These are phyloP conservation scores for Besnoitia besnoiti DNA, from an alignment of 169 alveolate species.

Conservation along the genomic window DNA sequence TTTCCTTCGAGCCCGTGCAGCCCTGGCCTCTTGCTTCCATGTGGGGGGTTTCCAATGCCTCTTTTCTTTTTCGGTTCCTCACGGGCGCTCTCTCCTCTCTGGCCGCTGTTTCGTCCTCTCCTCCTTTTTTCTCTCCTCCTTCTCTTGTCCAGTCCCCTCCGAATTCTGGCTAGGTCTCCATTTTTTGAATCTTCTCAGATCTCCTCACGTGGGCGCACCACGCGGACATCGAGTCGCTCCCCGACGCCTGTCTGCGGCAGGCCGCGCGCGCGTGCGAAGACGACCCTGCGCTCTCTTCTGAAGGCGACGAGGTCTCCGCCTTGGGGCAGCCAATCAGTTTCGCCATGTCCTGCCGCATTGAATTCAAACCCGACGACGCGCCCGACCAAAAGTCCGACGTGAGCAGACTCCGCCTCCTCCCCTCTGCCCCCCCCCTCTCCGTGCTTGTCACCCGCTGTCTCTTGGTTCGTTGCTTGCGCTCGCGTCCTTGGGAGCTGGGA, in stretches of 20 bases:
- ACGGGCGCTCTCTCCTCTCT: too few relatives aligned
- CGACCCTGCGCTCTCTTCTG: not conserved
- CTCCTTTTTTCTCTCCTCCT: not conserved
- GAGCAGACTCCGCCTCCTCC: not conserved
- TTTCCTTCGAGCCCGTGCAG: not conserved
- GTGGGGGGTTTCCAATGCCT: not conserved
- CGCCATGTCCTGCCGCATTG: constrained; percentile 69
- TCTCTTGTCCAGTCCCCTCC: not conserved
- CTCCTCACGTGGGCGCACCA: constrained; percentile 73
- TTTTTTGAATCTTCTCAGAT: constrained; percentile 33
- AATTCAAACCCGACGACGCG: not conserved
- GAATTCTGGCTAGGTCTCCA: not conserved
- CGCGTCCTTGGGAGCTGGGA: too few relatives aligned
- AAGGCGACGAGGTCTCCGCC: not conserved
- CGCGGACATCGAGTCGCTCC: constrained; percentile 59
- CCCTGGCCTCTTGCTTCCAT: not conserved
- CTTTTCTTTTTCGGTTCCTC: not conserved
- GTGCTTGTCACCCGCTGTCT: too few relatives aligned
- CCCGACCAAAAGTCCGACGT: not conserved
- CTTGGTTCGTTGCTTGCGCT: too few relatives aligned
- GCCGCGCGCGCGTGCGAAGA: constrained; percentile 49
- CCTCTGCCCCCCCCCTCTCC: too few relatives aligned
- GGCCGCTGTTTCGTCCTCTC: too few relatives aligned
- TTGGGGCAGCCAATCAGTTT: constrained; percentile 65
- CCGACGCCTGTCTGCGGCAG: constrained; percentile 57